Evolutionary conservation across 805 yeast species (phyloP).

Genomic region (Lachancea thermotolerans): DNA sequence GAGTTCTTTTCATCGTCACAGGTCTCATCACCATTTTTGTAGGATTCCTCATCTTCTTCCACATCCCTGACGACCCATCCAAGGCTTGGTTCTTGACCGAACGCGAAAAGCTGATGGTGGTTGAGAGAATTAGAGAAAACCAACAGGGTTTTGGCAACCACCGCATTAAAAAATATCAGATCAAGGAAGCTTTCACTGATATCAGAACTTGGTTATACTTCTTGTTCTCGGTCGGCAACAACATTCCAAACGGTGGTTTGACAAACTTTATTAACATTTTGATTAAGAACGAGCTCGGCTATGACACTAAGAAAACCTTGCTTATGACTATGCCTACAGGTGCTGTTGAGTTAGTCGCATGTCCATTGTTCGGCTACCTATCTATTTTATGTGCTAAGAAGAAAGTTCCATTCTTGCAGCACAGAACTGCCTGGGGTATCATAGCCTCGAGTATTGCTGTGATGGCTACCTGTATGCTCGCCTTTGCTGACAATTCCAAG

Average conservation of each 20-base stretch:
- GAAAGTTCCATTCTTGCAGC: constrained; percentile 14
- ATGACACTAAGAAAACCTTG: constrained; percentile 35
- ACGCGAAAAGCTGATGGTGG: constrained; percentile 40
- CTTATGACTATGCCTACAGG: constrained; percentile 44
- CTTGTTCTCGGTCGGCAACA: constrained; percentile 34
- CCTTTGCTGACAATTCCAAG: constrained; percentile 33
- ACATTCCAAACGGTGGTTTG: constrained; percentile 51
- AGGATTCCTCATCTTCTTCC: constrained; percentile 41
- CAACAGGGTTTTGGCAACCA: constrained; percentile 55
- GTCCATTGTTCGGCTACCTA: constrained; percentile 26
- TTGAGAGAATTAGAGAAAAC: constrained; percentile 47
- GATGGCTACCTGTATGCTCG: constrained; percentile 36
- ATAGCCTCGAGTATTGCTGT: constrained; percentile 28
- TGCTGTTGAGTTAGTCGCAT: constrained; percentile 38
- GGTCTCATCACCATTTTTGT: constrained; percentile 52
- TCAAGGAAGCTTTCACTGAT: constrained; percentile 46
- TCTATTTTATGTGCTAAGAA: constrained; percentile 18
- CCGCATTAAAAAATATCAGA: constrained; percentile 48
- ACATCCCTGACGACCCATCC: constrained; percentile 52
- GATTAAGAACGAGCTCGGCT: constrained; percentile 38
- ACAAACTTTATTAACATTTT: constrained; percentile 43
- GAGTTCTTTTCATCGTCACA: constrained; percentile 47
- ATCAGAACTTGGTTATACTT: constrained; percentile 43
- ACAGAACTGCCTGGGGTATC: constrained; percentile 31
- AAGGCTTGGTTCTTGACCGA: constrained; percentile 41